Evolutionary conservation across 2,329 filamentous ascomycete genomes (phyloP).

Genomic region (Calonectria naviculata): DNA sequence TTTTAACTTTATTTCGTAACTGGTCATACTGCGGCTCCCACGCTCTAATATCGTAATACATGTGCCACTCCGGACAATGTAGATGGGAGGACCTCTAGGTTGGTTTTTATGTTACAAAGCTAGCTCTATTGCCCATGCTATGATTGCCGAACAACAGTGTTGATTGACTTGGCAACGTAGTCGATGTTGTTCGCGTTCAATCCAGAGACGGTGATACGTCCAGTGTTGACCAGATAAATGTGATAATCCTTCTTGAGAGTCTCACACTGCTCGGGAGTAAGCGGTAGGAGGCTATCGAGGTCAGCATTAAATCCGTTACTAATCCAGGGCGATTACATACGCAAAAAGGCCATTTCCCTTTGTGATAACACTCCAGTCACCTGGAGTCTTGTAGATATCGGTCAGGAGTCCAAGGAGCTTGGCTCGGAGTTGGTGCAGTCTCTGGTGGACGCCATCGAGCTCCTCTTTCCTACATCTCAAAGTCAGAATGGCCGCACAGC

Average conservation of each 20-base stretch:
- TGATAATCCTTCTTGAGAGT: conserved; percentile 20
- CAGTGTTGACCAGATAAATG: conserved; percentile 22
- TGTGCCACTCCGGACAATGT: background rate
- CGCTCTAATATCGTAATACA: background rate
- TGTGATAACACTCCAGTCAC: conserved; percentile 25
- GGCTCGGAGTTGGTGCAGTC: background rate
- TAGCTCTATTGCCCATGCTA: background rate
- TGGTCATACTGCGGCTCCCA: background rate
- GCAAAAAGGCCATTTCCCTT: conserved; percentile 25
- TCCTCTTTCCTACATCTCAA: background rate
- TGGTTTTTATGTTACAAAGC: background rate
- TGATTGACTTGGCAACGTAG: conserved; percentile 20
- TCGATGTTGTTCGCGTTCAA: conserved; percentile 17
- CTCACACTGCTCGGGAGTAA: conserved; percentile 14
- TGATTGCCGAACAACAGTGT: conserved; percentile 8
- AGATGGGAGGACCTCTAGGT: background rate
- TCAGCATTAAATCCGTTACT: background rate
- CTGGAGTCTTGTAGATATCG: conserved; percentile 20
- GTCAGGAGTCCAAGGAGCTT: conserved; percentile 10
- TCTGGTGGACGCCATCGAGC: conserved; percentile 13
- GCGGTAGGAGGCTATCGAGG: conserved; percentile 2
- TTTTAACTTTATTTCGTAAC: background rate
- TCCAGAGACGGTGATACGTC: conserved; percentile 16
- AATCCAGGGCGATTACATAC: background rate
- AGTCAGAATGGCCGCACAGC: background rate